Percentiles rank a stretch among this genome's conserved stretches.
phyloP scores from a whole-genome alignment of 2,329 filamentous ascomycete species.

The Curvularia spicifera region DNA sequence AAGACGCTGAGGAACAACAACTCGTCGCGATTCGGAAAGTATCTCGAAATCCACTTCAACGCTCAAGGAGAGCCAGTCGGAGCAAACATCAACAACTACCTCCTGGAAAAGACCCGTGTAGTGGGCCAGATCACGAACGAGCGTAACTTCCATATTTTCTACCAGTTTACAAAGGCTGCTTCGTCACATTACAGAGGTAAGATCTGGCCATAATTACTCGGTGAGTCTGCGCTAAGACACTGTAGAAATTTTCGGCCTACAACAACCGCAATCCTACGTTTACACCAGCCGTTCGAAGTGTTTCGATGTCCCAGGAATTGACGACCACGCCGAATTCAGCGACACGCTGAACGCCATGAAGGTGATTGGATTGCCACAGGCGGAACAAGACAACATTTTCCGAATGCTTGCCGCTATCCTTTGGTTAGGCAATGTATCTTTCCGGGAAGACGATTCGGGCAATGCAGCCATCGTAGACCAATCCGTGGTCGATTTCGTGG shows the following conservation, averaged over 20 bases:
- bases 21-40: constrained; percentile 97
- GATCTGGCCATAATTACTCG: not conserved
- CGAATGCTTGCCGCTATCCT: constrained; percentile 89
- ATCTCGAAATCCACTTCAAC: constrained; percentile 97
- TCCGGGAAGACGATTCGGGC: constrained; percentile 85
- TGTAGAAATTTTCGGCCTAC: constrained; percentile 80
- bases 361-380: constrained; percentile 84
- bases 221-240: constrained; percentile 20
- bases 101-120: constrained; percentile 93
- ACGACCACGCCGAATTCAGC: constrained; percentile 85
- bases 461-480: constrained; percentile 87
- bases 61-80: constrained; percentile 87
- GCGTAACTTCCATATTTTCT: constrained; percentile 99
- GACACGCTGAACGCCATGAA: constrained; percentile 96
- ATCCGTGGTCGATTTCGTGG: constrained; percentile 92
- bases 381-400: constrained; percentile 95
- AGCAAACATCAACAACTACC: constrained; percentile 97
- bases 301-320: constrained; percentile 90
- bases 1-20: constrained; percentile 99
- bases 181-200: constrained; percentile 77
- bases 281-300: constrained; percentile 97
- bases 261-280: constrained; percentile 88
- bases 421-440: constrained; percentile 94
- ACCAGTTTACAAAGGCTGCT: constrained; percentile 96
- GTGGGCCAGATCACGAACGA: constrained; percentile 95